phyloP scores from a whole-genome alignment of 2,329 filamentous ascomycete genomes.

The Apiospora aurea region DNA sequence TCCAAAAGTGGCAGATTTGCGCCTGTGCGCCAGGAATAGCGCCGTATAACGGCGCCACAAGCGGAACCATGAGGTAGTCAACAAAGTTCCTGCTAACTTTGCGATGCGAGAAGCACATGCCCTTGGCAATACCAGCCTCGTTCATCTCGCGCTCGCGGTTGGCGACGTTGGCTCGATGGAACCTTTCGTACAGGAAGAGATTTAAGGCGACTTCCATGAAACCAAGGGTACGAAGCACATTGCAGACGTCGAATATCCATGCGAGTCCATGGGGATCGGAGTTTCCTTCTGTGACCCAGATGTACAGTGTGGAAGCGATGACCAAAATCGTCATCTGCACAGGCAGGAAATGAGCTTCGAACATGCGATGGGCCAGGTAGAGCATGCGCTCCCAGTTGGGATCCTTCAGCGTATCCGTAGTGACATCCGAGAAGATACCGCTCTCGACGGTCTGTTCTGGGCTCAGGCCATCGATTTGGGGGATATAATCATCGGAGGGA shows the following conservation, averaged over 20 bases:
- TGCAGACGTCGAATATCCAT: constrained; percentile 68
- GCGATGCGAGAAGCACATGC: constrained; percentile 70
- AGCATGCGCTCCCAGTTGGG: constrained; percentile 64
- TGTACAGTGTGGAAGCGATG: constrained; percentile 67
- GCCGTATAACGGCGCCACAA: constrained; percentile 73
- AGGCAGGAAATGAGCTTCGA: constrained; percentile 76
- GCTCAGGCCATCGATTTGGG: constrained; percentile 50
- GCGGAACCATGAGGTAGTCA: constrained; percentile 70
- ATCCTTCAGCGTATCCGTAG: constrained; percentile 56
- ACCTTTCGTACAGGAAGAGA: constrained; percentile 72
- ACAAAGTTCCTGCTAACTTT: constrained; percentile 61
- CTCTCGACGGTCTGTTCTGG: constrained; percentile 52
- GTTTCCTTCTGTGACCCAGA: constrained; percentile 58
- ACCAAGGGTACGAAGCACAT: constrained; percentile 64
- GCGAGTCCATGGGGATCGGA: constrained; percentile 59
- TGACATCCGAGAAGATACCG: constrained; percentile 63
- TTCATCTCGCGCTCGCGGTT: constrained; percentile 71
- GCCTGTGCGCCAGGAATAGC: constrained; percentile 73
- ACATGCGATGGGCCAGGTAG: constrained; percentile 70
- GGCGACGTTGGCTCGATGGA: constrained; percentile 67
- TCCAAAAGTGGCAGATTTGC: constrained; percentile 74
- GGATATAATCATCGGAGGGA: constrained; percentile 54
- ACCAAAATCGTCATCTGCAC: constrained; percentile 72
- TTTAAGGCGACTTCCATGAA: constrained; percentile 70
- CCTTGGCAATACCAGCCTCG: constrained; percentile 67